Evolutionary conservation across 495 filamentous ascomycete species (phyloP), one percentile per base, ranked within the genome.

Genomic region (Diplogelasinospora grovesii): DNA sequence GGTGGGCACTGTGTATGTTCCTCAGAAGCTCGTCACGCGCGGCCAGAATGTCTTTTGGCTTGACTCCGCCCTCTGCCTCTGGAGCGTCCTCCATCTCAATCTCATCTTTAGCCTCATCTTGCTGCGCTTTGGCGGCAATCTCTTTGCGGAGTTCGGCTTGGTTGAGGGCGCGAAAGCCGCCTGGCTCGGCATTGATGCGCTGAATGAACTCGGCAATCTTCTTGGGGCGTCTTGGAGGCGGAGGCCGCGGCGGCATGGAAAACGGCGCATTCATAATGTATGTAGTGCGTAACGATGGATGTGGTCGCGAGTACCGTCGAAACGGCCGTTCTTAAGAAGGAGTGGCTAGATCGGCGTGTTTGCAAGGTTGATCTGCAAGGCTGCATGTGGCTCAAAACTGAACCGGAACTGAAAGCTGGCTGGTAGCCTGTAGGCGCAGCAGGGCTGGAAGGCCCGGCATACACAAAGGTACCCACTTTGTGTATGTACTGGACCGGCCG

Each of bases 131-230:
- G 14, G 69, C 64, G 24, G 71, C 68, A 24, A 85, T 77, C 52
- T 80, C 74, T 28, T 73, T 68, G 11, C 68, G 70, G 3, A 89
- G 54, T 13, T 73, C 65, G 23, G 73, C 71, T 57, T 83, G 77
- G 36, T 74, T 81, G 48, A 88, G 61, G 37, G 75, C 71, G 23
- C 82, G 78, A 46, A 94, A 89, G 6, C 79, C 77, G 19, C 85
- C 87, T 42, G 77, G 79, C 48, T 89, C 74, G 25, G 69, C 61
- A 55, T 84, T 86, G 61, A 90, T 82, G 39, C 86, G 81, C 32
- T 70, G 60, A 40, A 92, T 86, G 35, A 88, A 76, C 26, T 80
- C 74, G n/a, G 75, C 68, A 9, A 93, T 64, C 9, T 68, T 73
- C 40, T 79, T 75, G n/a, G 74, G 69, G 32, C 69, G 71, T 40